Conservation (phyloP, 2,329 filamentous ascomycete species). For the Fusarium subglutinans region DNA sequence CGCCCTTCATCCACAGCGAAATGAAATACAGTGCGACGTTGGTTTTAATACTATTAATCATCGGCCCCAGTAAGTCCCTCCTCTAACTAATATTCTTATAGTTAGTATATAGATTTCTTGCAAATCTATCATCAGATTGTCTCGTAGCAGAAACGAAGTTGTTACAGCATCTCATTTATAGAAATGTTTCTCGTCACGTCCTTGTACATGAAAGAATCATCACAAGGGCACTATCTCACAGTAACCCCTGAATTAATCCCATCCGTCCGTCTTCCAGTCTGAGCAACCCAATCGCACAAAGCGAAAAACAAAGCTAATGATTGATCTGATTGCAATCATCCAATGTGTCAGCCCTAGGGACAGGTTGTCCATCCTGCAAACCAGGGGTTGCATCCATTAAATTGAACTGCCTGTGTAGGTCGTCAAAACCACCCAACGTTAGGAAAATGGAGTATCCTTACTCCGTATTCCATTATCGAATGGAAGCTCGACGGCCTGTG, state of each 20-base stretch:
- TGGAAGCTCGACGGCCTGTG: not conserved
- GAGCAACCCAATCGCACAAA: not conserved
- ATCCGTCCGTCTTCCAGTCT: not conserved
- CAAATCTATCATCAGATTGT: too few species aligned
- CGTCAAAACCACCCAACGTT: not conserved
- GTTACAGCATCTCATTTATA: not conserved
- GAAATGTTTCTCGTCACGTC: not conserved
- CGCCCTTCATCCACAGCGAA: constrained; percentile 11
- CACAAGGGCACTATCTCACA: not conserved
- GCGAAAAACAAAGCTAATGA: not conserved
- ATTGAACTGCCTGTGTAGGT: not conserved
- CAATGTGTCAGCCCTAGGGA: constrained; percentile 3
- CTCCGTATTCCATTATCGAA: not conserved
- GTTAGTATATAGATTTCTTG: too few species aligned
- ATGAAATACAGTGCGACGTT: not conserved
- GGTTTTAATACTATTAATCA: not conserved
- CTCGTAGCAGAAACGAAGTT: too few species aligned
- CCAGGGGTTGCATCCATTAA: not conserved
- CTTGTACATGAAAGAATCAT: not conserved
- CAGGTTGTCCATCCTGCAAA: not conserved
- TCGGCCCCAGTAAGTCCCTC: not conserved
- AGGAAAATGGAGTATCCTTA: not conserved
- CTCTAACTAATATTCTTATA: not conserved
- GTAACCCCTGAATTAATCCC: not conserved
- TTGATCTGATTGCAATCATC: not conserved